Evolutionary conservation across 495 filamentous ascomycete genomes (phyloP).

Genomic region (Daldinia decipiens): DNA sequence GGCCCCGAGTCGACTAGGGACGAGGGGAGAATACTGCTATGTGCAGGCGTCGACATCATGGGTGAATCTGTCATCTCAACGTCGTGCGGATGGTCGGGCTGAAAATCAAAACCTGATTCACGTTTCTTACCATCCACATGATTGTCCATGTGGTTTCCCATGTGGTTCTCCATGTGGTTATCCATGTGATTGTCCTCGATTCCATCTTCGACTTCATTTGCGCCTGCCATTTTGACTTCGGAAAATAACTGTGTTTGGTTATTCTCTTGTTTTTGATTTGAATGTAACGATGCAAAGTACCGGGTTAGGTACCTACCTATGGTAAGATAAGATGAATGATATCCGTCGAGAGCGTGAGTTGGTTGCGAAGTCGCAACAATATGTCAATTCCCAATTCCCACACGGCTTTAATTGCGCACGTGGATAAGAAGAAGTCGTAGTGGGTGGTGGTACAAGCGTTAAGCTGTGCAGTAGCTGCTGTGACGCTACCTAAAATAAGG

Average conservation of each 20-base stretch:
- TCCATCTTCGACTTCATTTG: neutral
- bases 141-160: neutral
- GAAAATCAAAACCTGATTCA: neutral
- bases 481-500: neutral
- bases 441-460: neutral
- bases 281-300: neutral
- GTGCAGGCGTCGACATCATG: constrained; percentile 19
- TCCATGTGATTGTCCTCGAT: neutral
- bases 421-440: constrained; percentile 1
- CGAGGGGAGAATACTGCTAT: neutral
- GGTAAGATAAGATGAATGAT: constrained; percentile 1
- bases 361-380: neutral
- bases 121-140: neutral
- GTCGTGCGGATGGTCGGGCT: constrained; percentile 4
- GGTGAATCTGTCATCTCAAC: constrained; percentile 27
- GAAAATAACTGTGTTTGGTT: neutral
- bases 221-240: neutral
- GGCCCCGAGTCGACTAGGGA: neutral
- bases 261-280: neutral
- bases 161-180: neutral
- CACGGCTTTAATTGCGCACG: constrained; percentile 3
- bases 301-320: no score
- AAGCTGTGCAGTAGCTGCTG: neutral
- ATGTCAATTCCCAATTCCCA: neutral
- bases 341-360: neutral